Base-by-base conservation (phyloP, 768 basidiomycete genomes). In the Boletus huronensis region DNA sequence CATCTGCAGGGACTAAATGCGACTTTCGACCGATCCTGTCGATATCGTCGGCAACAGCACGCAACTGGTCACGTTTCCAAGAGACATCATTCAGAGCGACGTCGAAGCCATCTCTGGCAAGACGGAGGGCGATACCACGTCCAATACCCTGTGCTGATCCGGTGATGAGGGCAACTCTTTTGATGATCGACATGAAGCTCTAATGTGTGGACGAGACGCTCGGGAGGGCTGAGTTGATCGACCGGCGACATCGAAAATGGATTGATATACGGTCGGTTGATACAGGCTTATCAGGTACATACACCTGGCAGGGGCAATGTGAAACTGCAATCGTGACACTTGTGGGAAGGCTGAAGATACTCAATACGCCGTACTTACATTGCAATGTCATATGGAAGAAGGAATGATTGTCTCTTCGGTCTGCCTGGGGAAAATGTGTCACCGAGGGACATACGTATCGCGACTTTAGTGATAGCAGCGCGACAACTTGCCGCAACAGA, bases 91-190 rank as follows among this genome's bases (percentile, higher is more conserved):
- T 67, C 23, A 72, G 29, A 14, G 61, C 68, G 8, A 72, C 40
- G 34, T 68, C 58, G 50, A 63, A 68, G 31, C 63, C 59, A 14
- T 60, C 63, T 9, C n/a, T 52, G 3, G 56, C 52, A 7, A 58
- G 59, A n/a, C 56, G 59, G 13, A 64, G 54, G 3, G 59, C 56
- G 29, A 59, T 59, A 8, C 35, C 16, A 23, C 28, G 54, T 0
- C 70, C 71, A 26, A 70, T 63, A n/a, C 68, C 65, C 44, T 63
- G 65, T 1, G 62, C 68, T 11, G 66, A 61, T 29, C 67, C 67
- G 19, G 66, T 70, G 32, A 72, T 55, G 23, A 72, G 59, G 1
- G 69, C 67, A 34, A 64, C 54, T 16, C 75, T 70, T 40, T 57
- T 75, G 19, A 59, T 5, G 2, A 42, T 17, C 9, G 48, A 58